These are phyloP conservation scores for Berberis thunbergii DNA, from an alignment of 164 flowering plant genomes.

Conservation along the genomic window DNA sequence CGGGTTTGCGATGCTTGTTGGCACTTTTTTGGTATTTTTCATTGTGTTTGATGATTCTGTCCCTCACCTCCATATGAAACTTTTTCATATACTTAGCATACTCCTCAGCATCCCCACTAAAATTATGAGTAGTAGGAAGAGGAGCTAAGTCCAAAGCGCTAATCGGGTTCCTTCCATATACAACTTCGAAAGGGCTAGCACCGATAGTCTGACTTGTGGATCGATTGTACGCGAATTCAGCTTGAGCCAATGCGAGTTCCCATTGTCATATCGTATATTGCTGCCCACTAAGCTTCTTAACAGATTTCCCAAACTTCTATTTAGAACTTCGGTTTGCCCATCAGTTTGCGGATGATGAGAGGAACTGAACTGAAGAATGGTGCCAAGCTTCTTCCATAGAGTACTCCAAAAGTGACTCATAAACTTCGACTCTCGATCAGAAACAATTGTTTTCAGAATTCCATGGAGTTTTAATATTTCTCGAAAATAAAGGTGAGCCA, in stretches of 20 bases:
- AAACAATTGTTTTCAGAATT: conserved; percentile 1
- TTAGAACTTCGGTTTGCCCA: background rate
- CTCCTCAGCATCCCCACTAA: conserved; percentile 10
- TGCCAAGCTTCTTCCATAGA: conserved; percentile 2
- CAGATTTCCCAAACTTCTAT: background rate
- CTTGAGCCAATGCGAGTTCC: conserved; percentile 1
- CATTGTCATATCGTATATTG: background rate
- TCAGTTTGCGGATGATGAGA: background rate
- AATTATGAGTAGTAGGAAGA: background rate
- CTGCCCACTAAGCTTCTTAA: background rate
- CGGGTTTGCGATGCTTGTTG: too few relatives aligned
- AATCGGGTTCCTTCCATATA: conserved; percentile 8
- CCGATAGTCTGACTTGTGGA: background rate
- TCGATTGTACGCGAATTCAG: conserved; percentile 2
- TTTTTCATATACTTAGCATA: background rate
- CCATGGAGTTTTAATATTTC: conserved; percentile 7
- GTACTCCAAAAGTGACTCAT: conserved; percentile 8
- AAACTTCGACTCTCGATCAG: conserved; percentile 7
- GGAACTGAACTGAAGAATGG: background rate
- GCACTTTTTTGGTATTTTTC: background rate
- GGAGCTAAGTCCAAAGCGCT: conserved; percentile 11
- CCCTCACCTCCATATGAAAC: conserved; percentile 2
- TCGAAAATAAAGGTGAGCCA: conserved; percentile 1
- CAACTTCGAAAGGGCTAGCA: conserved; percentile 7
- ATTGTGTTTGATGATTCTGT: background rate